Evolutionary conservation across 2,329 filamentous ascomycete species (phyloP).

Genomic region (Cryphonectria nitschkei): DNA sequence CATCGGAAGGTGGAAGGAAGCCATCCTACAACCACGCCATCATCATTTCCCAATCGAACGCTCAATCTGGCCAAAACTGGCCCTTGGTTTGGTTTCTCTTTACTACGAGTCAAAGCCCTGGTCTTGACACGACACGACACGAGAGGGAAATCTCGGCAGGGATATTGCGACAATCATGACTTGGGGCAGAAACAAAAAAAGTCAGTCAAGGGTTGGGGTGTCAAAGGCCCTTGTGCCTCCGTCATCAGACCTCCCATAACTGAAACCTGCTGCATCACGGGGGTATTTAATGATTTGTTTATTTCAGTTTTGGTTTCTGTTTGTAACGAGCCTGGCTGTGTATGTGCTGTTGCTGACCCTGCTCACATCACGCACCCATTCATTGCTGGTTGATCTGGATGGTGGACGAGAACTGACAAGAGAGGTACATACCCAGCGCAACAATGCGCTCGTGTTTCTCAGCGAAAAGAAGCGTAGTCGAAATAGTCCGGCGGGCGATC

Average conservation of each 20-base stretch:
- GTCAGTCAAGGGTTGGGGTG: background rate
- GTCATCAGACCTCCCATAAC: background rate
- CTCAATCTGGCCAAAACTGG: background rate
- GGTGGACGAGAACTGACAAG: background rate
- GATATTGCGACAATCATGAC: slow-evolving; percentile 1
- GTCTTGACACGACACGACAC: background rate
- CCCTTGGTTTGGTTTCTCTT: background rate
- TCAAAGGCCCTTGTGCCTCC: background rate
- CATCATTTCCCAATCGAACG: background rate
- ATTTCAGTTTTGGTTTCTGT: too few species aligned
- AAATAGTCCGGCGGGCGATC: background rate
- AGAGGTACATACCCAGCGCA: background rate
- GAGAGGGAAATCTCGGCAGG: background rate
- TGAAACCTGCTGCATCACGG: background rate
- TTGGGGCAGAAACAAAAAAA: background rate
- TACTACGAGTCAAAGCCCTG: background rate
- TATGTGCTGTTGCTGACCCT: background rate
- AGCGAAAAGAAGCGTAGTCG: background rate
- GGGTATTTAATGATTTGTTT: too few species aligned
- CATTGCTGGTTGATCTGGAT: background rate
- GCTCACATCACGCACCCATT: background rate
- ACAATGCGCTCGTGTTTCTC: background rate
- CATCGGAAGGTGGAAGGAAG: too few species aligned
- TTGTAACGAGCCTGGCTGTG: background rate
- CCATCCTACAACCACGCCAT: background rate